Evolutionary conservation across 345 rosid genomes (phyloP).

Genomic region (Nasturtium officinale): DNA sequence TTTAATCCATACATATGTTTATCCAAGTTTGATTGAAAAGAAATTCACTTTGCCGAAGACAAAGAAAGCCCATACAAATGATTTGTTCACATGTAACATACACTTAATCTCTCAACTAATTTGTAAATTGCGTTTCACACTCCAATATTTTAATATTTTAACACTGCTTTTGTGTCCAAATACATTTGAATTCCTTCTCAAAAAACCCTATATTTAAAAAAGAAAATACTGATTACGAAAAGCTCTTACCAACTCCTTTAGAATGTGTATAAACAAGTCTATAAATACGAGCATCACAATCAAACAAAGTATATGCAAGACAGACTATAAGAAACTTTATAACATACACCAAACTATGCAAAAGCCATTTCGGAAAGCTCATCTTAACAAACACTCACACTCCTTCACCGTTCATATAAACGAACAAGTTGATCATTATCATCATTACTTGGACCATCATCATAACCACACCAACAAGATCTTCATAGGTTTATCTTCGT

Average conservation of each 20-base stretch:
- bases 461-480: constrained; percentile 27
- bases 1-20: background rate
- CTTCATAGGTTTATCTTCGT: constrained; percentile 42
- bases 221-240: background rate
- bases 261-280: constrained; percentile 28
- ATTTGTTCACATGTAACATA: constrained; percentile 66
- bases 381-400: constrained; percentile 23
- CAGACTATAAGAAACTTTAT: constrained; percentile 25
- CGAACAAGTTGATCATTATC: constrained; percentile 30
- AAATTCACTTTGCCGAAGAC: constrained; percentile 46
- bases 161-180: background rate
- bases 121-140: background rate
- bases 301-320: constrained; percentile 31
- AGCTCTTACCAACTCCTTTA: constrained; percentile 12
- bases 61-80: constrained; percentile 69
- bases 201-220: background rate
- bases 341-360: constrained; percentile 35
- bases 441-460: constrained; percentile 3
- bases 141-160: constrained; percentile 3
- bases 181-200: background rate
- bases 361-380: constrained; percentile 32
- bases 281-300: constrained; percentile 29
- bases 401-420: constrained; percentile 48
- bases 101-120: constrained; percentile 31
- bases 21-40: background rate